Percentiles rank a stretch among this genome's conserved stretches.
Conservation (phyloP, 2,329 filamentous ascomycete genomes). For the Trematosphaeria pertusa region DNA sequence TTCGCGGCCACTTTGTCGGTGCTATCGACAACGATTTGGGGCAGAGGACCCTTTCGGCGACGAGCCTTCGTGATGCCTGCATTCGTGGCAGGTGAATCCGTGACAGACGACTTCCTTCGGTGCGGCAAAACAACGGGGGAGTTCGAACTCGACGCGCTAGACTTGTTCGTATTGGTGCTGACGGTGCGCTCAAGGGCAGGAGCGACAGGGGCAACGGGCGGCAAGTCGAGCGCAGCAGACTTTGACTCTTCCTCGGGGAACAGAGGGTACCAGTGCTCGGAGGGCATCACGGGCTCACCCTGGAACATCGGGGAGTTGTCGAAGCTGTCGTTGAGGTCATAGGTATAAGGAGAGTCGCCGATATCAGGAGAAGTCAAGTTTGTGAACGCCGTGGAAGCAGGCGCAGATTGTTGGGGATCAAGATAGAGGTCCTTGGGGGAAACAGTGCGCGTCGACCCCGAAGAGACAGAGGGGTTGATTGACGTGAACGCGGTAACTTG, state of each 20-base stretch:
- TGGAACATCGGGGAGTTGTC: slow-evolving; percentile 81
- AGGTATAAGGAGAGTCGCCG: slow-evolving; percentile 75
- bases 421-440: slow-evolving; percentile 84
- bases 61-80: slow-evolving; percentile 74
- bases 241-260: slow-evolving; percentile 64
- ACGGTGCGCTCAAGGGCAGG: slow-evolving; percentile 51
- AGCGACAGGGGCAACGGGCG: slow-evolving; percentile 26
- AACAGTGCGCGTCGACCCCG: slow-evolving; percentile 64
- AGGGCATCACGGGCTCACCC: slow-evolving; percentile 61
- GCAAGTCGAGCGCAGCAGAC: slow-evolving; percentile 30
- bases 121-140: slow-evolving; percentile 46
- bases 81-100: slow-evolving; percentile 64
- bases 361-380: slow-evolving; percentile 82
- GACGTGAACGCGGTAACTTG: slow-evolving; percentile 50
- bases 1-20: slow-evolving; percentile 82
- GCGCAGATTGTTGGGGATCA: slow-evolving; percentile 74
- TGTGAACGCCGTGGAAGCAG: slow-evolving; percentile 82
- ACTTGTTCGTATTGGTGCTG: slow-evolving; percentile 46
- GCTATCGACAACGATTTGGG: slow-evolving; percentile 78
- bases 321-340: slow-evolving; percentile 64
- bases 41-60: slow-evolving; percentile 80
- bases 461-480: slow-evolving; percentile 52
- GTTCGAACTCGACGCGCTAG: slow-evolving; percentile 43
- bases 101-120: slow-evolving; percentile 51
- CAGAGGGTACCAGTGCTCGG: slow-evolving; percentile 74